These are phyloP conservation scores for Schrenkiella parvula DNA, from an alignment of 345 rosid genomes.

Conservation along the genomic window DNA sequence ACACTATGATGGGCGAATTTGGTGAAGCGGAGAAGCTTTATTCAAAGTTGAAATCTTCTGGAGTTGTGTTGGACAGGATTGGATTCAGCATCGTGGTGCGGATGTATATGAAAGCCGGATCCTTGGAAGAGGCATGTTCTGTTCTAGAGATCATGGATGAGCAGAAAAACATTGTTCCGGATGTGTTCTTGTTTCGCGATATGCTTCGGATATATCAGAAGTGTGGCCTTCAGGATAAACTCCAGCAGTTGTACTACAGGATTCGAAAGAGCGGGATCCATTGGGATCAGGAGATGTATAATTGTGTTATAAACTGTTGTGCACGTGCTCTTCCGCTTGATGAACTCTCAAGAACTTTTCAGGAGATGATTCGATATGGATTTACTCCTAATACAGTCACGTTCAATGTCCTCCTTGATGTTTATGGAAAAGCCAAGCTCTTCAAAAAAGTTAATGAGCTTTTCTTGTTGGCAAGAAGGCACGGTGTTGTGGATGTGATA, in stretches of 20 bases:
- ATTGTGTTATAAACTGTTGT: slow-evolving; percentile 83
- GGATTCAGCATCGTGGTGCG: slow-evolving; percentile 71
- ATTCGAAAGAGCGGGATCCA: slow-evolving; percentile 52
- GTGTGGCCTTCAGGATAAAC: slow-evolving; percentile 55
- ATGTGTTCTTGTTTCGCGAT: slow-evolving; percentile 64
- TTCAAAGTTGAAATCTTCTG: slow-evolving; percentile 58
- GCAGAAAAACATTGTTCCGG: slow-evolving; percentile 60
- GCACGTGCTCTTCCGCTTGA: slow-evolving; percentile 71
- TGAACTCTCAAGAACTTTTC: slow-evolving; percentile 72
- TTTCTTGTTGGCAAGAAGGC: slow-evolving; percentile 58
- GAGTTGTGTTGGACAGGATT: slow-evolving; percentile 60
- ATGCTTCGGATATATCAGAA: slow-evolving; percentile 84
- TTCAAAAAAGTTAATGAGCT: slow-evolving; percentile 61
- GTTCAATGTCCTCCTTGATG: slow-evolving; percentile 72
- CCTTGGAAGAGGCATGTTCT: slow-evolving; percentile 61
- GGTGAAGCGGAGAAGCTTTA: slow-evolving; percentile 65
- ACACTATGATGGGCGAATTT: slow-evolving; percentile 48
- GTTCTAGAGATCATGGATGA: slow-evolving; percentile 70
- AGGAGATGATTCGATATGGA: slow-evolving; percentile 64
- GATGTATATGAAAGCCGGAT: slow-evolving; percentile 78
- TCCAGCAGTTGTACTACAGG: slow-evolving; percentile 49
- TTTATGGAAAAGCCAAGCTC: slow-evolving; percentile 77
- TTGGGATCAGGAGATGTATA: slow-evolving; percentile 91
- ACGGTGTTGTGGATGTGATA: slow-evolving; percentile 68
- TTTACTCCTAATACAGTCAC: slow-evolving; percentile 65